phyloP scores from a whole-genome alignment of 257 asterid genomes.

The Solanum stenotomum region DNA sequence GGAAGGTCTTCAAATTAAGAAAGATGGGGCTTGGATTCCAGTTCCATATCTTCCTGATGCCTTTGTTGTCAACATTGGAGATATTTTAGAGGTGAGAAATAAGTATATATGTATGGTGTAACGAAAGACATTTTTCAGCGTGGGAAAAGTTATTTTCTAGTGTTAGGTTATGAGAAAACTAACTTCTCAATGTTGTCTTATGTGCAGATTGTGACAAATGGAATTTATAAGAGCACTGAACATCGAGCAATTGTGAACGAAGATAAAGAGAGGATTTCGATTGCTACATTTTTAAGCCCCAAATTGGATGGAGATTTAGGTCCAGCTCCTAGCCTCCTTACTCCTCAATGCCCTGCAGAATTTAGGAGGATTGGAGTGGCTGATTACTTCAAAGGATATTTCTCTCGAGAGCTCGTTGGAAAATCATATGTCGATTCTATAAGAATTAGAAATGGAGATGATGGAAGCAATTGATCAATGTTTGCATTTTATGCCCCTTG shows the following conservation, averaged over 20 bases:
- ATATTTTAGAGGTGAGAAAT: conserved; percentile 29
- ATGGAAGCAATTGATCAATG: not conserved
- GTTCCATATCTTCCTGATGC: conserved; percentile 34
- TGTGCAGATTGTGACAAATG: conserved; percentile 30
- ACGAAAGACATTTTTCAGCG: no score
- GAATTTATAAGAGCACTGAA: conserved; percentile 32
- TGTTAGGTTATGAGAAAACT: not conserved
- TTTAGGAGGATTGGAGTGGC: conserved; percentile 19
- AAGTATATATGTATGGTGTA: not conserved
- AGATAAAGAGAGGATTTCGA: conserved; percentile 26
- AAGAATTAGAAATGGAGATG: conserved; percentile 10
- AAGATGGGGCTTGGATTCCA: conserved; percentile 37
- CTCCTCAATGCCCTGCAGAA: conserved; percentile 20
- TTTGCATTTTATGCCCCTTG: not conserved
- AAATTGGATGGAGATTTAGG: conserved; percentile 2
- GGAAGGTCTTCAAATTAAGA: conserved; percentile 46
- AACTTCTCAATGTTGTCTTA: not conserved
- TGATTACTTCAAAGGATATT: conserved; percentile 19
- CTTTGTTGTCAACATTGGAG: conserved; percentile 40
- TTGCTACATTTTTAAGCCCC: conserved; percentile 28
- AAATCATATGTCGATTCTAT: conserved; percentile 30
- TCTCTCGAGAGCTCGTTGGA: conserved; percentile 26
- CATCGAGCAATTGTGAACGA: conserved; percentile 34
- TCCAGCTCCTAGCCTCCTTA: conserved; percentile 33
- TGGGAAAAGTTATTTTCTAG: not conserved